These are phyloP conservation scores for Adansonia gregorii DNA, from an alignment of 441 rosid species.

Conservation along the genomic window DNA sequence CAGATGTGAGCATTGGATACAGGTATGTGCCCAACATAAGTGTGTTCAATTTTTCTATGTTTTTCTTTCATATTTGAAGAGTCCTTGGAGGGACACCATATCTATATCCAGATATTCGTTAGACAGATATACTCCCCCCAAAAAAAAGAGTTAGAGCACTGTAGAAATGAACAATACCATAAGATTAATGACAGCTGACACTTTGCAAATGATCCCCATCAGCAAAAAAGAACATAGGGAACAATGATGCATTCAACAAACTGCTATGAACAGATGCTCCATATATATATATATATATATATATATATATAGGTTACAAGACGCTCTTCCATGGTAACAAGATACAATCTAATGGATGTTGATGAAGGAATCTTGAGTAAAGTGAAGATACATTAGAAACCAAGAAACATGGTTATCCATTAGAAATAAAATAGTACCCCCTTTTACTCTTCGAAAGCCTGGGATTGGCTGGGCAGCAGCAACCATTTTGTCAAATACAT, in stretches of 20 bases:
- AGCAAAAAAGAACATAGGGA: not conserved
- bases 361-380: not conserved
- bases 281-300: too few relatives aligned
- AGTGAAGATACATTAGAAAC: conserved; percentile 6
- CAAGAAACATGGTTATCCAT: conserved; percentile 1
- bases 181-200: too few relatives aligned
- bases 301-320: not conserved
- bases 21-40: too few relatives aligned
- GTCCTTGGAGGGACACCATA: too few relatives aligned
- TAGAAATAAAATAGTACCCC: conserved; percentile 51
- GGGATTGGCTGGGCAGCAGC: conserved; percentile 98
- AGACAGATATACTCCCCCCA: too few relatives aligned
- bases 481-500: conserved; percentile 78
- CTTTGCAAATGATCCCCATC: not conserved
- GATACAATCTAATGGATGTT: not conserved
- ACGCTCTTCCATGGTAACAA: not conserved
- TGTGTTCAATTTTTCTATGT: too few relatives aligned
- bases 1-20: too few relatives aligned
- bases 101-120: too few relatives aligned
- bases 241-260: not conserved
- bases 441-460: conserved; percentile 92
- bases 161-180: too few relatives aligned
- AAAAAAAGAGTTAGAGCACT: too few relatives aligned
- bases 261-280: not conserved
- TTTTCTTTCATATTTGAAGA: too few relatives aligned